Evolutionary conservation across 2,329 filamentous ascomycete species (phyloP), one percentile per base, ranked within the genome.

Genomic region (Botryotinia calthae): DNA sequence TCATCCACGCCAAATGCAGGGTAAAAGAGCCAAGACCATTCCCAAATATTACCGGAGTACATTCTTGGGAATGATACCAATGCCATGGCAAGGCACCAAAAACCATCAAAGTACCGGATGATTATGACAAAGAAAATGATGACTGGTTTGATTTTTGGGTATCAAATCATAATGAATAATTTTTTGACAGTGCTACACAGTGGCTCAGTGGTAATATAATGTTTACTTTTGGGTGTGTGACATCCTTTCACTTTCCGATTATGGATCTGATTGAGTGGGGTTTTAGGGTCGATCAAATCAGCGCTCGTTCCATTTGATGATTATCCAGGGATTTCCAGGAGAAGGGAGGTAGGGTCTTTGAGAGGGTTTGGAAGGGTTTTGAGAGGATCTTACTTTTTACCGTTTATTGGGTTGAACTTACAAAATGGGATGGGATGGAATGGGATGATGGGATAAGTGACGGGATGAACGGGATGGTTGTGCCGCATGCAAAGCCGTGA

Each of bases 21-120:
- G 51, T 51, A 51, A 28, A n/a, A 28, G 28, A n/a, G 51, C 51
- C 51, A 59, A 59, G 28, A 59, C 31, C 28, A 25, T 28, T 51
- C 48, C 48, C n/a, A 51, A 51, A 51, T n/a, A 51, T n/a, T n/a
- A 51, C 48, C 48, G 48, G 48, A 51, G 20, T 46, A 25, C 56
- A n/a, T 70, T 46, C 51, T 59, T 28, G 51, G 42, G 58, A 16
- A 51, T 46, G n/a, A 56, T 56, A 56, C 68, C 68, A 71, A 40
- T 54, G 44, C 68, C 44, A 71, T 71, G 68, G 58, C 44, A 28
- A 22, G 31, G 31, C 12, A 46, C 37, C 18, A 69, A 68, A 46
- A 31, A 61, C 16, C 25, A n/a, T 9, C 48, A 42, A 61, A 51
- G 59, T 61, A 34, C 56, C 56, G 56, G 31, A 2, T 59, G 56